Evolutionary conservation across 2,329 filamentous ascomycete genomes (phyloP), one percentile per base, ranked within the genome.

Genomic region (Epichloe sp.): DNA sequence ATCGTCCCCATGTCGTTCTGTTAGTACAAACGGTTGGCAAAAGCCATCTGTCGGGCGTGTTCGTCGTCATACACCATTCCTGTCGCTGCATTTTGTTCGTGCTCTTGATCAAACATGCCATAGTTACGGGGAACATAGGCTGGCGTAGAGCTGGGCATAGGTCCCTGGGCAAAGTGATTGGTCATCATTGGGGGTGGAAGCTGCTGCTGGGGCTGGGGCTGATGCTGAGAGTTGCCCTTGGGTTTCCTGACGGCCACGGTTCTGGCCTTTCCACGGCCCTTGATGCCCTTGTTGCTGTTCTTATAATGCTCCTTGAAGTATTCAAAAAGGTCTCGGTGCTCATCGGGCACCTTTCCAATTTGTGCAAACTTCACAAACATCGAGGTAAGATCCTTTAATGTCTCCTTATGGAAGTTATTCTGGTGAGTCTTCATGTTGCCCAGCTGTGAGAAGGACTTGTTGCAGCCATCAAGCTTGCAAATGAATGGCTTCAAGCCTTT

Each of bases 211-310:
- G 43, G 35, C 19, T 49, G 35, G 6, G 48, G 38, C n/a, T 36
- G 17, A 6, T 44, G 34, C 6, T 59, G 53, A 19, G 57, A 51
- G 38, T 56, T 56, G 10, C 51, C 56, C 58, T 64, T 68, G 21
- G 55, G 54, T 53, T 65, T 66, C 26, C 61, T 57, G 19, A 60
- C 61, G 8, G 62, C 61, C 50, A 89, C 84, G 52, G 81, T 82
- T 52, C 88, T 77, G 59, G 90, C 86, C 64, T 91, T 93, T 43
- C 93, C 93, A 44, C 93, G 82, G 11, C 93, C 93, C 69, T 96
- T 97, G 73, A 97, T 96, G 1, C 93, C 93, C 68, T 95, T 95
- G 77, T 97, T 97, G 70, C 86, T 90, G 70, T 97, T 94, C 73
- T 95, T 95, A 76, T 95, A 96, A n/a, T 95, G 75, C 0, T 77